Base-by-base conservation (phyloP, 768 basidiomycete genomes). In the Auricularia auricula-judae region DNA sequence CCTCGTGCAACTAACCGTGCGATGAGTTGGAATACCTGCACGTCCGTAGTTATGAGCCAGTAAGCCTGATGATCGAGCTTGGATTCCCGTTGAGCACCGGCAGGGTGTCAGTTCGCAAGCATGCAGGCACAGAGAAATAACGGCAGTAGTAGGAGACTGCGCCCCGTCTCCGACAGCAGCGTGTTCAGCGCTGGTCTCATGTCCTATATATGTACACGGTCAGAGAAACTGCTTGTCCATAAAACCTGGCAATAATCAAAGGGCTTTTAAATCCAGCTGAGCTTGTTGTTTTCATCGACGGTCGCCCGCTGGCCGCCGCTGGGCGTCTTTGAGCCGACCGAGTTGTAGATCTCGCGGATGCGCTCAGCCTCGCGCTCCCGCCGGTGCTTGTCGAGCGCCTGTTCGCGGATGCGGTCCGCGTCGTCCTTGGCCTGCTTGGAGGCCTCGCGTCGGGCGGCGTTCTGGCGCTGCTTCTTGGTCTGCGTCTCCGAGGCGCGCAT, bases 391-490 rank as follows among this genome's bases (percentile, higher is more conserved):
- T 82, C 83, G 12, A 89, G 76, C 43, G 73, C 74, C 4, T 80
- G 78, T 47, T 81, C 70, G 43, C 85, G 76, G 56, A 81, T 77
- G 5, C 73, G 74, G 71, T 89, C 89, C 0, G 76, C 76, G 1
- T 81, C 84, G 0, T 77, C 81, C 68, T 83, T 86, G 4, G 75
- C 81, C 2, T 80, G 77, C 72, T 89, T 90, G 63, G 77, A 71
- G 0, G 81, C 79, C 56, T 88, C 87, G 3, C 80, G 76, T 33
- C 12, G 21, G 5, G 34, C 56, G 56, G 56, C 56, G 56, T 59
- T 89, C 71, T 91, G 79, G 39, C 86, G 81, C 71, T 90, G 87
- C 53, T 81, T 82, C 74, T 91, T 89, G 4, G 84, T 87, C 65
- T 82, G 71, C 1, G 78, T 68, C 66, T 82, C 82, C 5, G 74